Conservation (phyloP, 1,284 basidiomycete genomes). For the Phlebopus sp. region DNA sequence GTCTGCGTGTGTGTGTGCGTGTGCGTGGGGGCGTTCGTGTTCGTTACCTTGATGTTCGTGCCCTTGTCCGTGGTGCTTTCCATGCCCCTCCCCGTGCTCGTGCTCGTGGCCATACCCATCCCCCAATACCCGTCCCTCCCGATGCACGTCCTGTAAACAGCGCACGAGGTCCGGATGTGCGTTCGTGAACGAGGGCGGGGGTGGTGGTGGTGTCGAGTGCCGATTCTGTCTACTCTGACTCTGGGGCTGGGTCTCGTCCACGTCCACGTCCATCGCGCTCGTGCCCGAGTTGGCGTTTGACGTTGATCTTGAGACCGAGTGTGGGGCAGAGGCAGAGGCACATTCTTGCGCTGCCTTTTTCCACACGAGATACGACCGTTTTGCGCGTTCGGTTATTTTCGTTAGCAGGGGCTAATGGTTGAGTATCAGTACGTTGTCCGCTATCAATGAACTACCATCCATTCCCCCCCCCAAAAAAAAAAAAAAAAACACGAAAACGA, state of each 20-base stretch:
- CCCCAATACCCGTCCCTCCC: too few species aligned
- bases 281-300: too few species aligned
- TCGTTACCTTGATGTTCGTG: too few species aligned
- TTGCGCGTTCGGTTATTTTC: conserved; percentile 46
- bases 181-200: conserved; percentile 15
- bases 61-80: conserved; percentile 14
- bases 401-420: conserved; percentile 45
- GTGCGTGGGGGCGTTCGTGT: conserved; percentile 14
- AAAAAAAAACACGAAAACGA: not conserved
- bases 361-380: conserved; percentile 38
- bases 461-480: not conserved
- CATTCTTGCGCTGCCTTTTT: conserved; percentile 22
- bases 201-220: too few species aligned
- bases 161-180: conserved; percentile 22
- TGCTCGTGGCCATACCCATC: too few species aligned
- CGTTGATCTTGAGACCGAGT: too few species aligned
- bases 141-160: conserved; percentile 19
- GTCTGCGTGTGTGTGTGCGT: conserved; percentile 17
- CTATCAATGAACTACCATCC: too few species aligned
- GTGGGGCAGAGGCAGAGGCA: not conserved
- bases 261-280: conserved; percentile 1
- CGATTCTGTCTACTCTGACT: too few species aligned
- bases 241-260: too few species aligned
- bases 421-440: conserved; percentile 6
- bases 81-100: too few species aligned